Evolutionary conservation across 2,329 filamentous ascomycete species (phyloP), one percentile per base, ranked within the genome.

Genomic region (Pseudocercospora crystallina): DNA sequence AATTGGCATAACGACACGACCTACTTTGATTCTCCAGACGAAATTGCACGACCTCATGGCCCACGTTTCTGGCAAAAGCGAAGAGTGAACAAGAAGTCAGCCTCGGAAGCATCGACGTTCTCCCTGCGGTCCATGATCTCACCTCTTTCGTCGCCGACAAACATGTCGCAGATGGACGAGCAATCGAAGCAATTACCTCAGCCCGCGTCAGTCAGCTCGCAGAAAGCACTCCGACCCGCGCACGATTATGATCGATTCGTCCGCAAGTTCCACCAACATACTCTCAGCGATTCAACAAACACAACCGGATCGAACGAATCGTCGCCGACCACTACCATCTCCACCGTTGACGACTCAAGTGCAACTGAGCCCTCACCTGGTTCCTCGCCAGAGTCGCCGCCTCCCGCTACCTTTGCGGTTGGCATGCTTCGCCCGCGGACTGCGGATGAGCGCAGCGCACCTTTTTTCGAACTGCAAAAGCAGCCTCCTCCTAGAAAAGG

Each of bases 311-410:
- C 94, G 1, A 89, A 89, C 36, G 91, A 96, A 65, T 96, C 92
- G 15, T 97, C 92, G 8, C 94, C 94, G 1, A 97, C 92, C 7
- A 96, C 91, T 3, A 96, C 92, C 2, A 82, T 94, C 43, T 96
- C 90, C 5, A 96, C 90, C 14, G 89, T 92, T 57, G 92, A 96
- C 72, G 95, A 91, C 5, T 92, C 90, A 8, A 89, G 90, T 29
- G 79, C 94, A 42, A 91, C 91, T 29, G 92, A 97, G 63, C 86
- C 89, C 7, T 96, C 92, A 5, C 90, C 94, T 2, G 92, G 87
- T 45, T 90, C 91, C 15, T 96, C 92, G 1, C 92, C 92, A 8
- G 91, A 96, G 71, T 96, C 94, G 48, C 80, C 86, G 48, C 84
- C 89, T 2, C 77, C 89, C 38, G 83, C 82, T 42, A 83, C 84